These are phyloP conservation scores for Cyclotella baltica DNA, from an alignment of 108 stramenopile genomes.

Conservation along the genomic window DNA sequence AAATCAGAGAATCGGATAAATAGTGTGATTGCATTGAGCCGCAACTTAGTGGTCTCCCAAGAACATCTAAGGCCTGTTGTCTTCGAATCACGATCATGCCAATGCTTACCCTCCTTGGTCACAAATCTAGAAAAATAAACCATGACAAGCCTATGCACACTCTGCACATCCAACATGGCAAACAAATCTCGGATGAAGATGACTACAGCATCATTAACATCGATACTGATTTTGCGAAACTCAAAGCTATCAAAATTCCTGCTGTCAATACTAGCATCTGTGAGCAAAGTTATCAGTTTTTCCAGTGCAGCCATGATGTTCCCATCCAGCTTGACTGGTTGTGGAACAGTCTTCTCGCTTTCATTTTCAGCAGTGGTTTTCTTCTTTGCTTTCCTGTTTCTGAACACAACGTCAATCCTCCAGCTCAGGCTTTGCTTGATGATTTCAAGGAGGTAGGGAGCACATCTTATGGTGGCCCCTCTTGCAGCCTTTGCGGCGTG, in stretches of 20 bases:
- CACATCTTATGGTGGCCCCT: constrained; percentile 81
- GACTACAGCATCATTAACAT: constrained; percentile 91
- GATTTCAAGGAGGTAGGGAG: constrained; percentile 87
- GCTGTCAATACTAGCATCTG: constrained; percentile 85
- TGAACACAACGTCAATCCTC: constrained; percentile 65
- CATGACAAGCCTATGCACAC: constrained; percentile 75
- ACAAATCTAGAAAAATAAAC: constrained; percentile 81
- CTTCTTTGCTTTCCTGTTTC: constrained; percentile 26
- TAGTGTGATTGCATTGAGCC: constrained; percentile 84
- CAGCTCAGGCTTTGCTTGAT: constrained; percentile 87
- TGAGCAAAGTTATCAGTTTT: constrained; percentile 69
- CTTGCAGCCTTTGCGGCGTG: constrained; percentile 74
- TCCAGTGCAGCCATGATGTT: constrained; percentile 63
- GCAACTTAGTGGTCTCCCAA: constrained; percentile 80
- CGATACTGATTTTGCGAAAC: constrained; percentile 81
- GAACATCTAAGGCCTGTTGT: constrained; percentile 82
- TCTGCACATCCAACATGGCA: constrained; percentile 70
- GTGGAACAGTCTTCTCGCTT: constrained; percentile 45
- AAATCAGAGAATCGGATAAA: constrained; percentile 86
- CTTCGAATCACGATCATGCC: constrained; percentile 80
- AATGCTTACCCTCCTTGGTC: constrained; percentile 71
- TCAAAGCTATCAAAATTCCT: constrained; percentile 88
- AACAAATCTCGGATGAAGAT: constrained; percentile 83
- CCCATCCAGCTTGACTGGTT: constrained; percentile 78
- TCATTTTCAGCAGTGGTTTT: constrained; percentile 13